Evolutionary conservation across 2,329 filamentous ascomycete genomes (phyloP), one percentile per base, ranked within the genome.

Genomic region (Zasmidium cellare): DNA sequence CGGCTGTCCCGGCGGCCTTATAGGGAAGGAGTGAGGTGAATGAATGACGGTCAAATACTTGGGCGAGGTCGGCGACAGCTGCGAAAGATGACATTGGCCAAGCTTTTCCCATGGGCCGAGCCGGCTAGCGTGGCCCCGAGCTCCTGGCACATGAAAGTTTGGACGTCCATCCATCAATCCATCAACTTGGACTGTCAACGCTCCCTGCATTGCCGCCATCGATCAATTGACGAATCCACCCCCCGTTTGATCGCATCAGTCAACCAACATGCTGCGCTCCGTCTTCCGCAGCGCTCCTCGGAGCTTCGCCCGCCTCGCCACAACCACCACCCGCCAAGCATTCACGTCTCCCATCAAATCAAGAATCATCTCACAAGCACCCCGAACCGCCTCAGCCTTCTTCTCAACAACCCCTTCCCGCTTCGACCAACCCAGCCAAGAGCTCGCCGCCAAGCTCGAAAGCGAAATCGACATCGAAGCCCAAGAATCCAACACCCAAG

Each of bases 391-490:
- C 31, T 50, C 60, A 22, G 53, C 53, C 24, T 56, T 67, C 74
- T 81, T 82, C 72, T 75, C 75, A 66, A 73, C 75, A 51, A 78
- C 78, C 16, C 68, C 41, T 41, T 66, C 60, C 58, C 72, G 71
- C 68, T 71, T 67, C 66, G 75, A 71, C 53, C 65, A 66, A 80
- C 84, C 84, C 62, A 90, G 96, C 71, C 82, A 88, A 65, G 91
- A 97, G 78, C 87, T 99, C 54, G 84, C 87, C 44, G 85, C 87
- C 59, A 97, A 97, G 84, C 85, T 99, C 51, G 85, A 90, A 65
- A 87, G 86, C 72, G 92, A 96, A 80, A 82, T 96, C 65, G 79
- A 86, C 74, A 87, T 96, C 72, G 94, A 97, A 83, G 85, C 86
- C 70, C 87, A 92, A 71, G 87, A 92, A 51, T 65, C 65, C 49